Evolutionary conservation across 2,329 filamentous ascomycete genomes (phyloP).

Genomic region (Thielaviopsis euricoi): DNA sequence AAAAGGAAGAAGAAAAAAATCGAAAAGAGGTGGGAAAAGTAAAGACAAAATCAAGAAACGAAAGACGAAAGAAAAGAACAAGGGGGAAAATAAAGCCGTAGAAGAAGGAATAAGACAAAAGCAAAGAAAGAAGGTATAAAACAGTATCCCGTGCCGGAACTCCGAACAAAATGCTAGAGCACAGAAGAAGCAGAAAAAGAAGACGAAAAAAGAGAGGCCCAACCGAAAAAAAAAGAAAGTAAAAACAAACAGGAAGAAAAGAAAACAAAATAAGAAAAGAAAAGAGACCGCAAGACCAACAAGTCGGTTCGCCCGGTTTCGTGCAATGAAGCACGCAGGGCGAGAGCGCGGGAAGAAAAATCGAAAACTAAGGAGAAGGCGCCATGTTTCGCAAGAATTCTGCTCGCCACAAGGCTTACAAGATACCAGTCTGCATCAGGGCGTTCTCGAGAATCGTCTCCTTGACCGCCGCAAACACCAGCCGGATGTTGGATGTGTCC

Average conservation of each 20-base stretch:
- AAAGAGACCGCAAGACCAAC: background rate
- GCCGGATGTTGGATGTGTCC: slow-evolving; percentile 92
- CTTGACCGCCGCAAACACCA: slow-evolving; percentile 96
- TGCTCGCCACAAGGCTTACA: slow-evolving; percentile 28
- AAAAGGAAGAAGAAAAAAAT: background rate
- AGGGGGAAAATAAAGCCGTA: background rate
- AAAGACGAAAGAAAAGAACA: too few relatives aligned
- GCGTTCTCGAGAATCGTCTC: slow-evolving; percentile 98
- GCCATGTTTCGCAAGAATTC: too few relatives aligned
- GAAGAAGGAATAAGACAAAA: background rate
- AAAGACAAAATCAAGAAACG: too few relatives aligned
- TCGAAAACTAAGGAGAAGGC: too few relatives aligned
- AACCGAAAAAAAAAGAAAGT: background rate
- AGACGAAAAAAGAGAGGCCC: background rate
- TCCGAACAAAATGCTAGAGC: slow-evolving; percentile 6
- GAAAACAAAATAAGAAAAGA: background rate
- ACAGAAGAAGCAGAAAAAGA: background rate
- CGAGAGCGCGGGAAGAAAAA: background rate
- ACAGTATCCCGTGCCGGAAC: slow-evolving; percentile 4
- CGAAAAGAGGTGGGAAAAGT: background rate
- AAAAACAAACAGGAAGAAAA: background rate
- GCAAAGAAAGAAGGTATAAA: slow-evolving; percentile 2
- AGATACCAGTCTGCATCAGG: slow-evolving; percentile 91
- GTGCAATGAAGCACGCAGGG: background rate
- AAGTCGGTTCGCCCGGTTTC: background rate